Evolutionary conservation across 441 rosid genomes (phyloP), one percentile per base, ranked within the genome.

Genomic region (Pelargonium myrrhifolium): DNA sequence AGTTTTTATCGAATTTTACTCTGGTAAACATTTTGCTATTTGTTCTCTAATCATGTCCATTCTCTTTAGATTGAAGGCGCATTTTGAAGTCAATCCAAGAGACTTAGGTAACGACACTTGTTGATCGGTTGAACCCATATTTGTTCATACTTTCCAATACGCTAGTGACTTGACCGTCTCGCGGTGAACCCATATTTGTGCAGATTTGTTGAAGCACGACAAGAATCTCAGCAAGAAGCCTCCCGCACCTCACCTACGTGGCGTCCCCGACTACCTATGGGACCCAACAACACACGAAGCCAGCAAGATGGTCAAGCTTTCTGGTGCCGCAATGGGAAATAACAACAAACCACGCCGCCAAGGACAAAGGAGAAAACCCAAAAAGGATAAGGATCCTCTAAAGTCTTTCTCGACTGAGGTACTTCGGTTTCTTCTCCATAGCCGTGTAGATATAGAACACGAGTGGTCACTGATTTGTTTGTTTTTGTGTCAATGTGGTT

Each of bases 201-300:
- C 85, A 87, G 98, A 86, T 86, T 75, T 89, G 21, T 71, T 94
- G 84, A 86, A 88, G 73, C 99, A 89, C 28, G 98, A 92, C 79
- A 92, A 88, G 80, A 74, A 70, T 62, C 74, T 89, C 67, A 88
- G 94, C 85, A 92, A 91, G 83, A 81, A 81, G 61, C 77, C 83
- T 0, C 77, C 87, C 6, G 87, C 90, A 42, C 83, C 94, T 64
- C 91, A 92, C 79, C 81, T 89, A 12, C 84, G 81, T 9, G 84
- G 86, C 49, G 86, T 92, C 56, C 99, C 99, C 0, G 96, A 85
- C 63, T 89, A 94, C 80, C 79, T 94, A 28, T 65, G 86, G 68
- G 98, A 94, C 64, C 65, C 84, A 28, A 86, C 79, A 68, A 89
- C 97, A 15, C 85, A 85, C 74, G 92, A 91, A 75, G 97, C 97